A percentile compares a stretch with the other conserved stretches of the same genome.
phyloP scores from a whole-genome alignment of 306 rosid species.

The Quercus variabilis region DNA sequence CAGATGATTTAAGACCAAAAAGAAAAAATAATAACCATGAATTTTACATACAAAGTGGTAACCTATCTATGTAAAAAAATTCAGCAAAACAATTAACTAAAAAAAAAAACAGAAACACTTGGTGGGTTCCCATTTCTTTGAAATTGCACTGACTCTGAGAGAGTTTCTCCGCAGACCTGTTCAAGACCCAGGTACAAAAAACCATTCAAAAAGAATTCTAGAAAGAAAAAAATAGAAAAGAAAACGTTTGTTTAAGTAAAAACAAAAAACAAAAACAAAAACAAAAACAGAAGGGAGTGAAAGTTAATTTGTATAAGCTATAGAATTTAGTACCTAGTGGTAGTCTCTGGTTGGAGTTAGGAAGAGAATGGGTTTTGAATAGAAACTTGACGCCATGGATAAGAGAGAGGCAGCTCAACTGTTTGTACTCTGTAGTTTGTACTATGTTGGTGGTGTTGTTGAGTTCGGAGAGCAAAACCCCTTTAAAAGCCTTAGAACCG shows the following conservation, averaged over 20 bases:
- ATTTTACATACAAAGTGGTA: not conserved
- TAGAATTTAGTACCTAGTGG: slow-evolving; percentile 23
- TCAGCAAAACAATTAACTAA: not conserved
- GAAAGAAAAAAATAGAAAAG: not conserved
- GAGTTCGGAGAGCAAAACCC: not conserved
- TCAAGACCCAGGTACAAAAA: slow-evolving; percentile 20
- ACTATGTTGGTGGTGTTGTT: too few relatives aligned
- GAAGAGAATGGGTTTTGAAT: slow-evolving; percentile 50
- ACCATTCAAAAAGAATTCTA: not conserved
- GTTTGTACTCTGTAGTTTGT: not conserved
- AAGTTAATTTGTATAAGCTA: not conserved
- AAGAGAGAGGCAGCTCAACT: not conserved
- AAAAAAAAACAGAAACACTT: slow-evolving; percentile 11
- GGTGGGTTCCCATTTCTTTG: slow-evolving; percentile 71
- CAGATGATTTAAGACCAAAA: not conserved
- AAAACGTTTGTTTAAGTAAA: not conserved
- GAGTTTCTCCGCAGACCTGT: slow-evolving; percentile 55
- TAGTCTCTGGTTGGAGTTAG: slow-evolving; percentile 34
- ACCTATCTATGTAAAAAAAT: not conserved
- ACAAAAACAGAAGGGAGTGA: not conserved
- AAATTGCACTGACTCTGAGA: slow-evolving; percentile 49
- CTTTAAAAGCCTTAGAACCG: not conserved
- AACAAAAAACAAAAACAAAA: too few relatives aligned
- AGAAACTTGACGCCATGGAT: slow-evolving; percentile 77
- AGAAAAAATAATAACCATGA: too few relatives aligned